Percentiles rank a stretch among this genome's conserved stretches.
phyloP scores from a whole-genome alignment of 1,139 yeast genomes.

The Saccharomycopsis phalli region DNA sequence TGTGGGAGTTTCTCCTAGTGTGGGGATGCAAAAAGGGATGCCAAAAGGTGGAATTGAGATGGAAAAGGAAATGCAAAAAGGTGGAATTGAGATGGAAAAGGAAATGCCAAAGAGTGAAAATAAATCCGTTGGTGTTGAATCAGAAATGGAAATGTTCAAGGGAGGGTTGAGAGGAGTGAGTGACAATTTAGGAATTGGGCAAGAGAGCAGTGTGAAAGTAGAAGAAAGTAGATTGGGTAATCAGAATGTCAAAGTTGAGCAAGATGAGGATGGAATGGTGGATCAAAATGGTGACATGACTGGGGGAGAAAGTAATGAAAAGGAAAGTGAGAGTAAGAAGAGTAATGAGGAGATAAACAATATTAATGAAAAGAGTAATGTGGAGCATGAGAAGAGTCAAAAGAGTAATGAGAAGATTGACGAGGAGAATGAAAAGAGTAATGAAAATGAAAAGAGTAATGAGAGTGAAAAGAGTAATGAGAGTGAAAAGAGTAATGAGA shows the following conservation, averaged over 20 bases:
- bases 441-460: slow-evolving; percentile 7
- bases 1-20: slow-evolving; percentile 4
- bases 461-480: not conserved
- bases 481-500: slow-evolving; percentile 1
- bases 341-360: not conserved
- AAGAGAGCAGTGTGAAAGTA: too few relatives aligned
- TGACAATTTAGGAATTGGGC: too few relatives aligned
- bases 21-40: too few relatives aligned
- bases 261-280: not conserved
- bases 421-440: slow-evolving; percentile 8
- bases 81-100: slow-evolving; percentile 2
- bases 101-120: slow-evolving; percentile 3
- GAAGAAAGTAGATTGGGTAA: slow-evolving; percentile 3
- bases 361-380: not conserved
- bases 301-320: not conserved
- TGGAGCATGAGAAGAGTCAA: not conserved
- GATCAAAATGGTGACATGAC: not conserved
- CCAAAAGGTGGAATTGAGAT: slow-evolving; percentile 10
- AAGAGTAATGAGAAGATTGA: slow-evolving; percentile 6
- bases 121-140: not conserved
- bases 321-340: not conserved
- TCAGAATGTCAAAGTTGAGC: not conserved
- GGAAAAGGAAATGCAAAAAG: not conserved
- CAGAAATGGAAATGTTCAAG: slow-evolving; percentile 2
- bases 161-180: too few relatives aligned